These are phyloP conservation scores for Emmonsiellopsis sp. DNA, from an alignment of 2,329 filamentous ascomycete species.

Conservation along the genomic window DNA sequence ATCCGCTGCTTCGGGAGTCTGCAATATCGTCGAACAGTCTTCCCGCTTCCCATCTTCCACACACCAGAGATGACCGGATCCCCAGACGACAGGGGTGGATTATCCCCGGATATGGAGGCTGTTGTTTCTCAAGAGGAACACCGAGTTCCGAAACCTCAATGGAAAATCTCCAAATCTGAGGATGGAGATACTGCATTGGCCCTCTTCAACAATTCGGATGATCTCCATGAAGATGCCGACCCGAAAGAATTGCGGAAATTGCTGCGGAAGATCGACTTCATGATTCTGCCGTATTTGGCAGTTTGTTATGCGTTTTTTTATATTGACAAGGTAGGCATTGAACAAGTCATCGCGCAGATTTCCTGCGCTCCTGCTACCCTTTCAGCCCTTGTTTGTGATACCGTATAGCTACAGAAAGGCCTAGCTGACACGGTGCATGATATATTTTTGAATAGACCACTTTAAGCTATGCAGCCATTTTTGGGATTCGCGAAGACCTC, in stretches of 20 bases:
- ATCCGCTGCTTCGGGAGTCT: too few species aligned
- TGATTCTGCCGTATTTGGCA: constrained; percentile 48
- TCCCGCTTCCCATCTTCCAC: not conserved
- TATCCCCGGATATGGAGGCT: constrained; percentile 12
- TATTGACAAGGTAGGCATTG: constrained; percentile 32
- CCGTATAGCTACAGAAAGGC: not conserved
- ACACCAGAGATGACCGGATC: constrained; percentile 13
- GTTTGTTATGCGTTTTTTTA: constrained; percentile 48
- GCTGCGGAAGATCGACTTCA: constrained; percentile 48
- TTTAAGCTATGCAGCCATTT: constrained; percentile 55
- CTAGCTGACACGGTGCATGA: not conserved
- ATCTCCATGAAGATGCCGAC: constrained; percentile 38
- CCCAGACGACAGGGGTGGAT: not conserved
- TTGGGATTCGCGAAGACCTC: constrained; percentile 52
- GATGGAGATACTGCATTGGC: constrained; percentile 44
- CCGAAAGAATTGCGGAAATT: constrained; percentile 38
- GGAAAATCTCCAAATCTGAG: constrained; percentile 19
- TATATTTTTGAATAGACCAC: constrained; percentile 36
- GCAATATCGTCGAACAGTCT: too few species aligned
- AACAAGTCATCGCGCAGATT: not conserved
- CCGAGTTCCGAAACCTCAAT: constrained; percentile 15
- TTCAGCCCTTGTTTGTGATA: too few species aligned
- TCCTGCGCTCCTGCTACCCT: too few species aligned
- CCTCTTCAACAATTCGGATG: constrained; percentile 40
- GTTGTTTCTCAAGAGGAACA: constrained; percentile 21